Conservation (phyloP, 805 yeast genomes). For the Priceomyces castillae region DNA sequence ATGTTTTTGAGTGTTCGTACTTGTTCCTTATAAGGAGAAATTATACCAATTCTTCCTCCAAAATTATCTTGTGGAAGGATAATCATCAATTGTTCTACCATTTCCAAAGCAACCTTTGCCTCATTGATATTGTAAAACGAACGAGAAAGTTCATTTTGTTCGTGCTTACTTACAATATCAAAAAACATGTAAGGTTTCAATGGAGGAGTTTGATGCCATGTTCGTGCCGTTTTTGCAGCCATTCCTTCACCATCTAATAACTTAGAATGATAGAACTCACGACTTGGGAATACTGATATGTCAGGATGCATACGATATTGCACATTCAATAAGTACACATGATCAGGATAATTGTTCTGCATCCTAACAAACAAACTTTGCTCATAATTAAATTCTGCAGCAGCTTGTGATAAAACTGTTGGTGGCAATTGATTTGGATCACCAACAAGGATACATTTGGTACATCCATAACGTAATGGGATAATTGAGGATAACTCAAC, state of each 20-base stretch:
- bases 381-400: slow-evolving; percentile 76
- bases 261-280: slow-evolving; percentile 71
- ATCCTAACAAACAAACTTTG: slow-evolving; percentile 92
- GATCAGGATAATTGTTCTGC: slow-evolving; percentile 61
- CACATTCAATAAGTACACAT: slow-evolving; percentile 75
- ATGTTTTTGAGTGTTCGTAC: slow-evolving; percentile 53
- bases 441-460: slow-evolving; percentile 93
- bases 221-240: slow-evolving; percentile 53
- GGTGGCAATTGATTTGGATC: slow-evolving; percentile 99
- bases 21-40: slow-evolving; percentile 95
- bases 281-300: slow-evolving; percentile 83
- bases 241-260: slow-evolving; percentile 79
- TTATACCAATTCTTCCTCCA: slow-evolving; percentile 77
- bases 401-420: slow-evolving; percentile 86
- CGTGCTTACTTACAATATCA: slow-evolving; percentile 61
- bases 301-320: slow-evolving; percentile 98
- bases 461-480: slow-evolving; percentile 89
- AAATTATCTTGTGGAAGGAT: slow-evolving; percentile 52
- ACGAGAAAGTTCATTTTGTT: slow-evolving; percentile 58
- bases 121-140: slow-evolving; percentile 73
- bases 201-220: slow-evolving; percentile 66
- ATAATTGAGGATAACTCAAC: slow-evolving; percentile 89
- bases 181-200: slow-evolving; percentile 80
- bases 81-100: slow-evolving; percentile 51
- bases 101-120: slow-evolving; percentile 67